These are phyloP conservation scores for Aeminium ludgeri DNA, from an alignment of 495 filamentous ascomycete genomes.

Conservation along the genomic window DNA sequence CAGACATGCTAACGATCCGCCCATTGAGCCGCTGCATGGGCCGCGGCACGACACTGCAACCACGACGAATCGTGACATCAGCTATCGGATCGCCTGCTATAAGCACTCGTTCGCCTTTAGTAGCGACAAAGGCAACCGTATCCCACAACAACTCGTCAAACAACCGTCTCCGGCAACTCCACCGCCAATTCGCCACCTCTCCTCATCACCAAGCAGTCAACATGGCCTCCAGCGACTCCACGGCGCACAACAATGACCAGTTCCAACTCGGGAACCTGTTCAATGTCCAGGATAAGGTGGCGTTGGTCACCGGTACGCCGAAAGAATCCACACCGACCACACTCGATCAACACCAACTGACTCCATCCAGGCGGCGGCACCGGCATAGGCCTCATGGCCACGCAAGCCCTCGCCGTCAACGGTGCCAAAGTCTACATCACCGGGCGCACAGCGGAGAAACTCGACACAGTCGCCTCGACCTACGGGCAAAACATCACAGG, in stretches of 20 bases:
- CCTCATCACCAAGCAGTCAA: slow-evolving; percentile 2
- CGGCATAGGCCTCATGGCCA: slow-evolving; percentile 30
- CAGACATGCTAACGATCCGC: background rate
- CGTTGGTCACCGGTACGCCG: slow-evolving; percentile 30
- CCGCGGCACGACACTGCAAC: background rate
- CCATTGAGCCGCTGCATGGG: background rate
- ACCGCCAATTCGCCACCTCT: slow-evolving; percentile 7
- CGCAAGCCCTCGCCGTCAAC: slow-evolving; percentile 43
- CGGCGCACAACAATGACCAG: slow-evolving; percentile 29
- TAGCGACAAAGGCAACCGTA: background rate
- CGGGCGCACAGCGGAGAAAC: slow-evolving; percentile 38
- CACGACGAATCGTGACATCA: slow-evolving; percentile 8
- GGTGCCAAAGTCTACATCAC: slow-evolving; percentile 41
- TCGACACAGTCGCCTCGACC: slow-evolving; percentile 33
- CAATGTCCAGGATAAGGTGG: slow-evolving; percentile 40
- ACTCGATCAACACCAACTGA: background rate
- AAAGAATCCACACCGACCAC: background rate
- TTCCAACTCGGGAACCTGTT: slow-evolving; percentile 36
- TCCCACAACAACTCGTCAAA: background rate
- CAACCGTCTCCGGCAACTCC: slow-evolving; percentile 5
- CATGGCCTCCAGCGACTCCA: slow-evolving; percentile 14
- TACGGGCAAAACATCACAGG: slow-evolving; percentile 32
- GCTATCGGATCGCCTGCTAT: background rate
- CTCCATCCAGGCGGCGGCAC: slow-evolving; percentile 25
- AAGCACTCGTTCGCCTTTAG: background rate